Evolutionary conservation across 139 green algal species (phyloP).

Genomic region (Asterochloris sp.): DNA sequence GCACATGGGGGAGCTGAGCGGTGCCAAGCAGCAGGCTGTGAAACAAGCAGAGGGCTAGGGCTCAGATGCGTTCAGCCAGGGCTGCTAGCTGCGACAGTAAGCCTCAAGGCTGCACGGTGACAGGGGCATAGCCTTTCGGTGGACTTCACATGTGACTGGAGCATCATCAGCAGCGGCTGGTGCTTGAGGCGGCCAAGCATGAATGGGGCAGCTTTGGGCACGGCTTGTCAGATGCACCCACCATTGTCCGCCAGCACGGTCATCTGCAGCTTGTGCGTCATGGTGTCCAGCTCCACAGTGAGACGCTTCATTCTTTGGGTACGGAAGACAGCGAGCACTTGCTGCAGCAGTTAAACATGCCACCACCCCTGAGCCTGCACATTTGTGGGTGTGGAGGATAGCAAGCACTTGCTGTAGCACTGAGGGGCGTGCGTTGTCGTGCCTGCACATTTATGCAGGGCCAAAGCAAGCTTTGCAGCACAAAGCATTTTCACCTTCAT

Average conservation of each 20-base stretch:
- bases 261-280: constrained; percentile 24
- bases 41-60: no score
- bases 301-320: constrained; percentile 40
- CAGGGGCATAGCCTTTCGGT: no score
- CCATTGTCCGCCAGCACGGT: constrained; percentile 61
- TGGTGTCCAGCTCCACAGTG: constrained; percentile 42
- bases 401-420: neutral
- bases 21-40: no score
- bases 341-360: constrained; percentile 31
- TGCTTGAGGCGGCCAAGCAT: no score
- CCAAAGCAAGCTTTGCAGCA: neutral
- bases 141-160: no score
- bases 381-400: neutral
- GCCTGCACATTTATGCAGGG: no score
- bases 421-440: neutral
- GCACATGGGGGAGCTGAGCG: neutral
- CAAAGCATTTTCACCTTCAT: constrained; percentile 47
- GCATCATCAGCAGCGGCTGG: no score
- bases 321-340: constrained; percentile 53
- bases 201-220: no score
- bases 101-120: no score
- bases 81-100: no score
- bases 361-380: neutral
- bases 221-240: neutral
- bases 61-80: no score